Evolutionary conservation across 75 land plant genomes (phyloP).

Genomic region (Gnetum montanum): DNA sequence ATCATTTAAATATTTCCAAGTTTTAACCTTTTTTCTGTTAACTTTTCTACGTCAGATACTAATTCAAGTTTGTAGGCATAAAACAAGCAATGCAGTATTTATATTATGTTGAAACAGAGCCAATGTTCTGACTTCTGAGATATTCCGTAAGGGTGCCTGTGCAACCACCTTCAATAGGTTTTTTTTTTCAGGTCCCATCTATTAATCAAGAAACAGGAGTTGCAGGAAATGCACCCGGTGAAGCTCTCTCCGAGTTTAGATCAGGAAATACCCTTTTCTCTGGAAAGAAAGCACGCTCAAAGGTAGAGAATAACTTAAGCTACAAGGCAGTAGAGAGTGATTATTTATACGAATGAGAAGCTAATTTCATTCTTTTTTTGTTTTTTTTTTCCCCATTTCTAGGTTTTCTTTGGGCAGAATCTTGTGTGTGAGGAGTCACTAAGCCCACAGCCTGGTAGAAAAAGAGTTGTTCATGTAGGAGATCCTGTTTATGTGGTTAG

Average conservation of each 20-base stretch:
- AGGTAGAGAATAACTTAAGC: too few relatives aligned
- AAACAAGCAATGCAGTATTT: too few relatives aligned
- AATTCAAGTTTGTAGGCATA: too few relatives aligned
- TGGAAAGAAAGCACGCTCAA: constrained; percentile 24
- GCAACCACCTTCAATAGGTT: not conserved
- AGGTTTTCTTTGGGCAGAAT: constrained; percentile 89
- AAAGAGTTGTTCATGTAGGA: constrained; percentile 33
- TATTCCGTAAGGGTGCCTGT: too few relatives aligned
- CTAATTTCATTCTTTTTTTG: not conserved
- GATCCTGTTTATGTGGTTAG: constrained; percentile 37
- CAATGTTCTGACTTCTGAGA: too few relatives aligned
- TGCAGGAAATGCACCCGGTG: constrained; percentile 52
- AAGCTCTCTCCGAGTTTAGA: constrained; percentile 45
- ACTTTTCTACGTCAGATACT: too few relatives aligned
- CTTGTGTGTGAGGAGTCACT: constrained; percentile 49
- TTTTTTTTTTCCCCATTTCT: constrained; percentile 15
- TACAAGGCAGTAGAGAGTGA: not conserved
- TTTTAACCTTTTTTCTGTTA: too few relatives aligned
- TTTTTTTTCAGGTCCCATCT: constrained; percentile 62
- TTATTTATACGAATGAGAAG: not conserved
- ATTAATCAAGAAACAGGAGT: constrained; percentile 75
- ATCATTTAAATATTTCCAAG: too few relatives aligned
- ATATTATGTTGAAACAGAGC: too few relatives aligned
- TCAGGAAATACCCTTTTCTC: constrained; percentile 47
- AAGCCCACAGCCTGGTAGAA: constrained; percentile 1